Conservation (phyloP, 73 alveolate genomes). For the Paramecium tetraurelia region DNA sequence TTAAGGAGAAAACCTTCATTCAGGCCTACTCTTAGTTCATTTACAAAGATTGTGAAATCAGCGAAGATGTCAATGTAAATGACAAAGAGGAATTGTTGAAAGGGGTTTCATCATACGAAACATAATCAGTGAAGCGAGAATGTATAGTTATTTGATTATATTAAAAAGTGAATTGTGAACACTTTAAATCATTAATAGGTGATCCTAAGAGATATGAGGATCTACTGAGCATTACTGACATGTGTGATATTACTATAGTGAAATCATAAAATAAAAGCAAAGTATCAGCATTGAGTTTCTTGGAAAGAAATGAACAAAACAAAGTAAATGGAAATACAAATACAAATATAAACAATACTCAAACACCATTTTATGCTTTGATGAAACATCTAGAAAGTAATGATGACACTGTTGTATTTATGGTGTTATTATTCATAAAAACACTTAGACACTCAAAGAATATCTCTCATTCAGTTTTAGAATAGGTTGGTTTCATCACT, state of each 20-base stretch:
- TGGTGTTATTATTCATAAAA: not conserved
- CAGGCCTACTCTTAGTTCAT: not conserved
- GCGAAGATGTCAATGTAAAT: not conserved
- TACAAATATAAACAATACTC: not conserved
- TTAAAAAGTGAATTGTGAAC: not conserved
- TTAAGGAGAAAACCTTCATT: not conserved
- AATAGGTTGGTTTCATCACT: not conserved
- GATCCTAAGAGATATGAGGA: not conserved
- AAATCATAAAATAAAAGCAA: not conserved
- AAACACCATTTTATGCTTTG: not conserved
- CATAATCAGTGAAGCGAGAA: not conserved
- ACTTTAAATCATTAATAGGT: not conserved
- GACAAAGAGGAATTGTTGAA: not conserved
- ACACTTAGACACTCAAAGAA: not conserved
- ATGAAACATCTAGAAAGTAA: not conserved
- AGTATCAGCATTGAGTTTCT: not conserved
- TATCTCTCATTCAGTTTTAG: conserved; percentile 17
- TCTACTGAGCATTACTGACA: not conserved
- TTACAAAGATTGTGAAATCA: not conserved
- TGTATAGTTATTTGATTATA: not conserved
- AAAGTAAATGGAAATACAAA: not conserved
- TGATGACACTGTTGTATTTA: conserved; percentile 25
- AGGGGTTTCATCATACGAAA: not conserved
- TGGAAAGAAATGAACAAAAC: not conserved
- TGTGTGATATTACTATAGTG: not conserved